A percentile compares a stretch with the other conserved stretches of the same genome.
Evolutionary conservation across 2,329 filamentous ascomycete genomes (phyloP).

Genomic region (Cercospora zeina): DNA sequence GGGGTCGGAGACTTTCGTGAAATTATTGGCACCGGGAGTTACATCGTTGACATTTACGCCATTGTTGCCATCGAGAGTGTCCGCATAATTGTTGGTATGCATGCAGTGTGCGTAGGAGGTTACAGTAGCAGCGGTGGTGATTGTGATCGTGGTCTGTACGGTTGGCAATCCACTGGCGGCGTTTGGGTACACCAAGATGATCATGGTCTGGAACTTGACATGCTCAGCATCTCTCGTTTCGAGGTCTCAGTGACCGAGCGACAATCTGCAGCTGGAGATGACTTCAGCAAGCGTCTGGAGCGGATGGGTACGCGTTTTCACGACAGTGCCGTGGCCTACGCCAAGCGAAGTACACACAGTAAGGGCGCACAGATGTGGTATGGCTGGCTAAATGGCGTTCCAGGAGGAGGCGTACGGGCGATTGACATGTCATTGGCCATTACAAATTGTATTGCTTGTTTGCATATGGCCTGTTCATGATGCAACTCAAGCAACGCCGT

Average conservation of each 20-base stretch:
- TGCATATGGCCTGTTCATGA: too few relatives aligned
- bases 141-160: too few relatives aligned
- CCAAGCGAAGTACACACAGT: neutral
- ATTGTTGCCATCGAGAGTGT: too few relatives aligned
- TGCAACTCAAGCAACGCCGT: too few relatives aligned
- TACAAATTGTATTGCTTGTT: too few relatives aligned
- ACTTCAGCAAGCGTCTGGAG: neutral
- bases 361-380: neutral
- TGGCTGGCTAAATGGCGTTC: constrained; percentile 5
- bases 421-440: too few relatives aligned
- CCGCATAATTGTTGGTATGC: too few relatives aligned
- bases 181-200: neutral
- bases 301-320: neutral
- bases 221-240: constrained; percentile 1
- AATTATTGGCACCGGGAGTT: too few relatives aligned
- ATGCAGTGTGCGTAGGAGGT: too few relatives aligned
- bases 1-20: too few relatives aligned
- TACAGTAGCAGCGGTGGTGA: neutral
- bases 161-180: neutral
- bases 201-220: neutral
- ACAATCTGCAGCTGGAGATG: neutral
- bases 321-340: neutral
- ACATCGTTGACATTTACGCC: too few relatives aligned
- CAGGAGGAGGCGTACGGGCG: neutral
- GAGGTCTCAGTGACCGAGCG: neutral